Evolutionary conservation across 1,284 basidiomycete genomes (phyloP), one percentile per base, ranked within the genome.

Genomic region (Heterobasidion annosum): DNA sequence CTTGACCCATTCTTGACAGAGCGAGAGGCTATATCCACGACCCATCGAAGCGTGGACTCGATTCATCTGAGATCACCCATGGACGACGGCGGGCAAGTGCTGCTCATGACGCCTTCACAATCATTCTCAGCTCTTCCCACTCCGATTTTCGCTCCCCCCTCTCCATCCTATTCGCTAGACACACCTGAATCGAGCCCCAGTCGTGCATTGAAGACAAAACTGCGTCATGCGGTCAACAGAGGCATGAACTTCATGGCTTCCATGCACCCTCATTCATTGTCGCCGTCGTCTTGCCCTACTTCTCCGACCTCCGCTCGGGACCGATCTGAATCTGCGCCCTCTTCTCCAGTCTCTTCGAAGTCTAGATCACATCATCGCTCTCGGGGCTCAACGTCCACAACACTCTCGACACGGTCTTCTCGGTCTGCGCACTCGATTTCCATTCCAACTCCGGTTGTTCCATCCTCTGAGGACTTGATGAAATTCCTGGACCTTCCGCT

Each of bases 401-500:
- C 42, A 45, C 18, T 15, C 18, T 15, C 16, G 10, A 7, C 18
- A 16, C 45, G 18, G 18, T 47, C 45, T 32, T 16, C 45, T 10
- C 45, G n/a, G 12, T 47, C 45, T 10, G n/a, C 9, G 3, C 16
- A 18, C 12, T 47, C 45, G 10, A 10, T 16, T 47, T 12, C 16
- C 1, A 3, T 6, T 3, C 45, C 10, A n/a, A 32, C 18, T 19
- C 45, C 45, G 12, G 16, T 16, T 32, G 45, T 19, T 47, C 45
- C 45, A 47, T 16, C 45, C 16, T 32, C 45, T 13, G 25, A 52
- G 15, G 53, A 55, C 53, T 7, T 55, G 50, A 44, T 35, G 52
- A 61, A 47, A 52, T 62, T 51, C 33, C 55, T 54, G 53, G 45
- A 51, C 53, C 64, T 79, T 13, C 76, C 76, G 0, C 59, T 62